phyloP scores from a whole-genome alignment of 2,329 filamentous ascomycete genomes.

The Colletotrichum gloeosporioides region DNA sequence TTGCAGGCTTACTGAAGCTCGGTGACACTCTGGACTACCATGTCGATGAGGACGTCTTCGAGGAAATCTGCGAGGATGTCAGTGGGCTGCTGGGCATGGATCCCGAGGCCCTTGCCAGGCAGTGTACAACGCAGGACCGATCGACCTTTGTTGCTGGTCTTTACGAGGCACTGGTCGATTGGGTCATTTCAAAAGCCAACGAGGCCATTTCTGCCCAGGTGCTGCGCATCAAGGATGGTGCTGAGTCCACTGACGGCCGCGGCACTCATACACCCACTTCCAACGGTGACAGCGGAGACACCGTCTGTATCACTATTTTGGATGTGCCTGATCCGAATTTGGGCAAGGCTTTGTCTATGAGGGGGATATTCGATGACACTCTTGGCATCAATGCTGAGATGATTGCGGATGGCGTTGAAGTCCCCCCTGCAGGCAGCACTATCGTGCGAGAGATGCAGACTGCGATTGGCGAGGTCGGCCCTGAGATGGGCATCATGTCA shows the following conservation, averaged over 20 bases:
- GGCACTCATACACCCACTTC: constrained; percentile 69
- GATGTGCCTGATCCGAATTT: constrained; percentile 83
- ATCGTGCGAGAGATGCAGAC: constrained; percentile 87
- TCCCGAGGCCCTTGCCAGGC: constrained; percentile 77
- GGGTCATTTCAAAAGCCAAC: constrained; percentile 90
- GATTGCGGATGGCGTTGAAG: constrained; percentile 91
- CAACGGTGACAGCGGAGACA: constrained; percentile 77
- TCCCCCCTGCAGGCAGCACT: constrained; percentile 76
- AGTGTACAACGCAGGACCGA: constrained; percentile 85
- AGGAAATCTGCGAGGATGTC: constrained; percentile 89
- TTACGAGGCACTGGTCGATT: constrained; percentile 94
- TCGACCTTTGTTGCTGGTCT: constrained; percentile 82
- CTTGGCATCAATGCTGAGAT: constrained; percentile 95
- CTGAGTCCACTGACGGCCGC: constrained; percentile 70
- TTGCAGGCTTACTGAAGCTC: constrained; percentile 88
- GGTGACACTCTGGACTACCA: constrained; percentile 88
- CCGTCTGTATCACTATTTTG: constrained; percentile 86
- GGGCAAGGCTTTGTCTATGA: constrained; percentile 87
- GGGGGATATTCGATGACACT: constrained; percentile 91
- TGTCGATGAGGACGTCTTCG: constrained; percentile 82
- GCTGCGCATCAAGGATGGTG: constrained; percentile 66
- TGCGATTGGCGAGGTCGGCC: constrained; percentile 76
- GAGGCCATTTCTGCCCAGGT: constrained; percentile 81
- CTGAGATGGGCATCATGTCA: constrained; percentile 78
- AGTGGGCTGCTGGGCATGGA: constrained; percentile 85